phyloP scores from a whole-genome alignment of 768 basidiomycete species.

The Calocera viscosa region DNA sequence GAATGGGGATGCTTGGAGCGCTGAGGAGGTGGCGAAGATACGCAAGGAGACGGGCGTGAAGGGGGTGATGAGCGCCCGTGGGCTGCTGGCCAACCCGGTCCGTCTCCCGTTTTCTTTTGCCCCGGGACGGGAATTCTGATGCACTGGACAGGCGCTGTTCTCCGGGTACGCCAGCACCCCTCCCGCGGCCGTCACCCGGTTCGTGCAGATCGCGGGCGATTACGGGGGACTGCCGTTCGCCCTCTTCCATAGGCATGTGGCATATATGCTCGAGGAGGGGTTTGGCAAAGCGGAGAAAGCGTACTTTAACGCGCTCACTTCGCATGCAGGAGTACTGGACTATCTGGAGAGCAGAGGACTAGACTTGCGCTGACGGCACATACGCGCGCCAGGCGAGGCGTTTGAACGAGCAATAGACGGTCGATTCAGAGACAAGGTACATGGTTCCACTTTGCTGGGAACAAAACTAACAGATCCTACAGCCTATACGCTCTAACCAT shows the following conservation, averaged over 20 bases:
- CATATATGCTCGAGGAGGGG: conserved; percentile 13
- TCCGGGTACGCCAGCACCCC: conserved; percentile 31
- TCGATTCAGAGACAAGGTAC: neutral
- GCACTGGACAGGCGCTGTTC: conserved; percentile 29
- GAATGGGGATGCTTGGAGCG: conserved; percentile 36
- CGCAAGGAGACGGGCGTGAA: conserved; percentile 28
- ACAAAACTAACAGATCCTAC: neutral
- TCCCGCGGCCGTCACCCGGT: conserved; percentile 27
- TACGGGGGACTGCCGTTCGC: conserved; percentile 30
- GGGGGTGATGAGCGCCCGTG: conserved; percentile 38
- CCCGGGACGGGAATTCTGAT: neutral
- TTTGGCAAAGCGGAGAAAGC: conserved; percentile 25
- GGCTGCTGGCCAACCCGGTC: conserved; percentile 35
- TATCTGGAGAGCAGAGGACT: conserved; percentile 19
- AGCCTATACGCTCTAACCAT: neutral
- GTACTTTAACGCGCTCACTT: conserved; percentile 29
- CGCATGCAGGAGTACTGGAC: conserved; percentile 29
- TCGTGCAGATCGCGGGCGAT: conserved; percentile 26
- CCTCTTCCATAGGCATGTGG: conserved; percentile 34
- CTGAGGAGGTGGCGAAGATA: conserved; percentile 28
- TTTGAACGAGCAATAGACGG: too few relatives aligned
- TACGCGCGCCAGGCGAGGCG: too few relatives aligned
- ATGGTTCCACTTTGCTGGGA: neutral
- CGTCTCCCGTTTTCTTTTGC: conserved; percentile 5
- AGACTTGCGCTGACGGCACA: neutral